Percentiles rank a stretch among this genome's conserved stretches.
phyloP scores from a whole-genome alignment of 495 filamentous ascomycete species.

The Aspergillus kassunensis region DNA sequence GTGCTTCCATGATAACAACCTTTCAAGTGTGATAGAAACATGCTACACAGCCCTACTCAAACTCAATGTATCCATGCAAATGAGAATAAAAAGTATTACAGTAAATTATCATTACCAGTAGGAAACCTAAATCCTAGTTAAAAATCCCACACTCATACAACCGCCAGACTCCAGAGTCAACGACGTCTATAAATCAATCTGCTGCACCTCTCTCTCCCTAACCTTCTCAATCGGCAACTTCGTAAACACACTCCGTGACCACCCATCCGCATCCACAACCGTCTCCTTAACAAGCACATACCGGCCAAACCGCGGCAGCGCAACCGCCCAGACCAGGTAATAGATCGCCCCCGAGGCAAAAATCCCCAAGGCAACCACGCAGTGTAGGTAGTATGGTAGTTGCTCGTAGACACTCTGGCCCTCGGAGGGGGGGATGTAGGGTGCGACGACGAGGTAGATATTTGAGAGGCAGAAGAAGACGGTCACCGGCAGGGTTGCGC shows the following conservation, averaged over 20 bases:
- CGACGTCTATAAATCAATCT: not conserved
- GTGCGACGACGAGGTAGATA: conserved; percentile 56
- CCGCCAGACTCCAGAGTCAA: no score
- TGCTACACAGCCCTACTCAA: no score
- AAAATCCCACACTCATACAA: no score
- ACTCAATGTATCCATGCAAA: no score
- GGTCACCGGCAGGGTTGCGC: conserved; percentile 40
- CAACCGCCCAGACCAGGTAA: conserved; percentile 53
- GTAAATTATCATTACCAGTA: no score
- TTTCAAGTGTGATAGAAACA: no score
- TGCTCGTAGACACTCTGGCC: conserved; percentile 57
- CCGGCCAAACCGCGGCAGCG: conserved; percentile 46
- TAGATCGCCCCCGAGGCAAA: conserved; percentile 54
- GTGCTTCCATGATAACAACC: no score
- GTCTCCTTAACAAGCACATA: conserved; percentile 60
- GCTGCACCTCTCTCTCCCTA: not conserved
- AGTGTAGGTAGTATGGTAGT: conserved; percentile 64
- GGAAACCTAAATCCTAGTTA: no score
- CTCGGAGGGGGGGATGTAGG: conserved; percentile 59
- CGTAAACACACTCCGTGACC: conserved; percentile 39
- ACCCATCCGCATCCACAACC: conserved; percentile 55
- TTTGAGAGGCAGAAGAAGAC: conserved; percentile 55
- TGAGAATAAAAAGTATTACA: no score
- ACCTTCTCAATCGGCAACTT: conserved; percentile 19
- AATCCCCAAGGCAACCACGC: conserved; percentile 53